A percentile compares a stretch with the other conserved stretches of the same genome.
These are phyloP conservation scores for Aurifilum marmelostoma DNA, from an alignment of 2,329 filamentous ascomycete genomes.

Conservation along the genomic window DNA sequence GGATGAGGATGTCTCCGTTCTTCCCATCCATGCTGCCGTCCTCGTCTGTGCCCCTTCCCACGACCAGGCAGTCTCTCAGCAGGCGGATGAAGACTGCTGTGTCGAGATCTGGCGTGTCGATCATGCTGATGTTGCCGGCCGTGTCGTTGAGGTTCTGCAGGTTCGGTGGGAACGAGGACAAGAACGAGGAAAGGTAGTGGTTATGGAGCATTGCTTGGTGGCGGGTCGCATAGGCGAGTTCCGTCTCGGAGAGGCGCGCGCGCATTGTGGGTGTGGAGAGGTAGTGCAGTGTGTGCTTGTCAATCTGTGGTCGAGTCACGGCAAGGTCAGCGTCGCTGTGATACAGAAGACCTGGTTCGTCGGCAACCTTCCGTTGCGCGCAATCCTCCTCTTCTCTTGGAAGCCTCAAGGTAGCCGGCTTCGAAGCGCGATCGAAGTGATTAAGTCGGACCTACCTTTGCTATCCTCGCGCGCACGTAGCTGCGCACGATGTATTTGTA, in stretches of 20 bases:
- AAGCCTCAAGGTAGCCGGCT: not conserved
- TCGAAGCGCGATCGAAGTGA: not conserved
- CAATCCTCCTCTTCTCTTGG: not conserved
- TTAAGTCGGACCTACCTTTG: slow-evolving; percentile 67
- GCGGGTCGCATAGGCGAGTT: slow-evolving; percentile 79
- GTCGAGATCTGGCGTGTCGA: slow-evolving; percentile 82
- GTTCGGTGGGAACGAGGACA: slow-evolving; percentile 76
- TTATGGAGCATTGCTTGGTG: slow-evolving; percentile 83
- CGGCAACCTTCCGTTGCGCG: not conserved
- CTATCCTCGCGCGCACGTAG: slow-evolving; percentile 80
- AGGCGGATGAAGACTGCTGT: slow-evolving; percentile 83
- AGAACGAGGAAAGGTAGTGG: slow-evolving; percentile 85
- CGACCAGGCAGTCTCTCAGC: slow-evolving; percentile 62
- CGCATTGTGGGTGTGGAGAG: slow-evolving; percentile 60
- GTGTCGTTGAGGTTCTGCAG: slow-evolving; percentile 89
- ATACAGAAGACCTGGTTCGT: not conserved
- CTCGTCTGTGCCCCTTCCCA: slow-evolving; percentile 64
- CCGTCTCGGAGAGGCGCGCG: slow-evolving; percentile 71
- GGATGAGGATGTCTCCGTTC: slow-evolving; percentile 68
- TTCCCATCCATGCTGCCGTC: slow-evolving; percentile 62
- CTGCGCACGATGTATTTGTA: slow-evolving; percentile 90
- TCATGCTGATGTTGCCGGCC: slow-evolving; percentile 87
- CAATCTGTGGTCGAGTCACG: slow-evolving; percentile 57
- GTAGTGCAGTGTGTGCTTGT: slow-evolving; percentile 76
- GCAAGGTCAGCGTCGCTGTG: slow-evolving; percentile 8